Evolutionary conservation across 2,329 filamentous ascomycete species (phyloP), one percentile per base, ranked within the genome.

Genomic region (Sclerotinia subarctica): DNA sequence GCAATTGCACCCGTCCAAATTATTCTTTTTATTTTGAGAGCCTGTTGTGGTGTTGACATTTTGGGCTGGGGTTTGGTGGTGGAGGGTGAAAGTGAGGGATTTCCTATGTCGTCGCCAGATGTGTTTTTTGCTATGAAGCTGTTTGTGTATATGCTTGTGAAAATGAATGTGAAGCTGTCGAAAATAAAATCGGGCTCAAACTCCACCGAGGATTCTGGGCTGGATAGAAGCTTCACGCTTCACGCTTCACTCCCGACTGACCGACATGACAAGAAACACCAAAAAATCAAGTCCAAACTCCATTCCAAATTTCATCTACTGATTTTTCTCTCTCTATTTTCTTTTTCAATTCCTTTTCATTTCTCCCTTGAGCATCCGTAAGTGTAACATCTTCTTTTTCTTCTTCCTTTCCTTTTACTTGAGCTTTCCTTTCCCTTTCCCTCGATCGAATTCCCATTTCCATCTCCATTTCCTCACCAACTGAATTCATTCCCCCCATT

Each of bases 1-100:
- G 84, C 81, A 24, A 88, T 81, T 3, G 83, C 81, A 47, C 80
- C 82, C 1, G 87, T 86, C 72, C 87, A 76, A 24, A 87, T 79
- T 68, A 84, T 79, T 21, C 83, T 80, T 38, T 83, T 81, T 10
- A 84, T 71, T 66, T 78, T 80, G 32, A 46, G 11, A 2, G 21
- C 24, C 38, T 76, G 75, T 42, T 75, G 75, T 32, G 75, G 72
- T 11, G 73, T 66, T 29, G 70, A 63, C 26, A 70, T 62, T 53
- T 49, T 57, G 19, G 32, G 1, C 21, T 32, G 2, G 35, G 35
- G 11, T 6, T 7, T 11, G 35, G 35, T 38, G 35, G 35, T 17
- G 19, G 13, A 42, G 38, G 19, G 52, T 47, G 7, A 21, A 21
- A 15, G 10, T 47, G 17, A 24, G 19, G 10, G 17, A 44, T 42